Conservation (phyloP, 2,329 filamentous ascomycete species). For the Neofusicoccum kwambonambiense region DNA sequence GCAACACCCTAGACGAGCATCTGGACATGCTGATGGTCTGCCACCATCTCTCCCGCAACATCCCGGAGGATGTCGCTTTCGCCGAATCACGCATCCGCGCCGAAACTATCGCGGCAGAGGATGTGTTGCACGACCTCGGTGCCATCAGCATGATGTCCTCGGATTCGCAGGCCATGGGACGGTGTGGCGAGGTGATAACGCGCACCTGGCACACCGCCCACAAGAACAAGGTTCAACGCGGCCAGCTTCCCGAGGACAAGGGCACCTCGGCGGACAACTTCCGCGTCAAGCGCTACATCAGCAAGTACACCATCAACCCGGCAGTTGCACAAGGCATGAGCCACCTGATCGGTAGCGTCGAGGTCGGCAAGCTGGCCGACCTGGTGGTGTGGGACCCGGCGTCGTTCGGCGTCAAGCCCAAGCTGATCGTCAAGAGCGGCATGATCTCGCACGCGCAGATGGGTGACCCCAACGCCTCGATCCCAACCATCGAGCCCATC, state of each 20-base stretch:
- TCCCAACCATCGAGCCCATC: constrained; percentile 83
- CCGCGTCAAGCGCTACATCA: constrained; percentile 86
- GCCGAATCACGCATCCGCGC: constrained; percentile 91
- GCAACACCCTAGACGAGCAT: constrained; percentile 93
- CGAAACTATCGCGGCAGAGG: constrained; percentile 94
- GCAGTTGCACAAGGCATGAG: constrained; percentile 87
- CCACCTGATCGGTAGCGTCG: constrained; percentile 81
- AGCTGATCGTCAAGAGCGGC: constrained; percentile 79
- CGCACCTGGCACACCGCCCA: constrained; percentile 97
- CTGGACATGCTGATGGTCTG: constrained; percentile 99
- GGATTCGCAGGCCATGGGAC: constrained; percentile 95
- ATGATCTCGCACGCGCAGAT: constrained; percentile 81
- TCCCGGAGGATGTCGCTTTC: constrained; percentile 93
- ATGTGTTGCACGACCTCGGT: constrained; percentile 90
- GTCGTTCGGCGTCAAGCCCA: constrained; percentile 85
- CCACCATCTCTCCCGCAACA: constrained; percentile 88
- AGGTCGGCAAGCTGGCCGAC: constrained; percentile 87
- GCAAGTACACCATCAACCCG: constrained; percentile 96
- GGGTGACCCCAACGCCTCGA: constrained; percentile 59
- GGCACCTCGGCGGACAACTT: constrained; percentile 83
- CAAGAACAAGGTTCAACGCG: constrained; percentile 90
- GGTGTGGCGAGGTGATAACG: constrained; percentile 88
- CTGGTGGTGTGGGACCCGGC: constrained; percentile 82
- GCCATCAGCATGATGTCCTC: constrained; percentile 98
- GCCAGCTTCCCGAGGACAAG: constrained; percentile 71